These are phyloP conservation scores for Danielozyma ontarioensis DNA, from an alignment of 805 yeast genomes.

Conservation along the genomic window DNA sequence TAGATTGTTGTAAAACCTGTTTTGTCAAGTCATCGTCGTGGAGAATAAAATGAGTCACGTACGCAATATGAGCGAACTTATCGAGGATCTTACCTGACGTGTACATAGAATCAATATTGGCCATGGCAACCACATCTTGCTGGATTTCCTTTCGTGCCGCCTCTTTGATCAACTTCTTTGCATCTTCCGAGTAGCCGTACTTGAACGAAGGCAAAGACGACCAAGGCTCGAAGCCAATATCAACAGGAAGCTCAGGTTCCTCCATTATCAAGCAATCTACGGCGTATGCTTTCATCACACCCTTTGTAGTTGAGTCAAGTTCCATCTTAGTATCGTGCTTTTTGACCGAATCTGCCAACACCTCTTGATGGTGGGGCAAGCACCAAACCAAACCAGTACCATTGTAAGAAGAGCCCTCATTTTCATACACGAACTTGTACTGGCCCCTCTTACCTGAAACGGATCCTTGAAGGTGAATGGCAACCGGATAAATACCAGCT, in stretches of 20 bases:
- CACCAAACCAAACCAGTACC: constrained; percentile 41
- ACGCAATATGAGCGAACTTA: constrained; percentile 83
- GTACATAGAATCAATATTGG: constrained; percentile 82
- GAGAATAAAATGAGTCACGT: constrained; percentile 64
- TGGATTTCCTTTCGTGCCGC: constrained; percentile 51
- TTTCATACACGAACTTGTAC: constrained; percentile 25
- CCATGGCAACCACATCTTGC: constrained; percentile 50
- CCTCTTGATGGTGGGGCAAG: constrained; percentile 46
- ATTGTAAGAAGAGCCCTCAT: constrained; percentile 20
- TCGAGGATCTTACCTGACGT: constrained; percentile 84
- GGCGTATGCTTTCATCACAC: constrained; percentile 40
- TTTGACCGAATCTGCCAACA: constrained; percentile 25
- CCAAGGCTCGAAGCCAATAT: constrained; percentile 53
- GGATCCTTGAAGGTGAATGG: constrained; percentile 35
- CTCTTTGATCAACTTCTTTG: constrained; percentile 32
- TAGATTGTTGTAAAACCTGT: constrained; percentile 51
- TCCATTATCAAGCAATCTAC: constrained; percentile 37
- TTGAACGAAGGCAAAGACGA: constrained; percentile 33
- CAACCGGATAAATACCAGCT: constrained; percentile 58
- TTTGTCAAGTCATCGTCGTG: constrained; percentile 49
- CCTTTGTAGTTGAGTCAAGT: constrained; percentile 48
- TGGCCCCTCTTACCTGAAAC: constrained; percentile 16
- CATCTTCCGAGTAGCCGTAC: constrained; percentile 22
- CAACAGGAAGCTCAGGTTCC: constrained; percentile 35
- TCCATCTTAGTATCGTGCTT: constrained; percentile 24